Base-by-base conservation (phyloP, 2,329 filamentous ascomycete genomes). In the Paecilomyces dactylethromorphus region DNA sequence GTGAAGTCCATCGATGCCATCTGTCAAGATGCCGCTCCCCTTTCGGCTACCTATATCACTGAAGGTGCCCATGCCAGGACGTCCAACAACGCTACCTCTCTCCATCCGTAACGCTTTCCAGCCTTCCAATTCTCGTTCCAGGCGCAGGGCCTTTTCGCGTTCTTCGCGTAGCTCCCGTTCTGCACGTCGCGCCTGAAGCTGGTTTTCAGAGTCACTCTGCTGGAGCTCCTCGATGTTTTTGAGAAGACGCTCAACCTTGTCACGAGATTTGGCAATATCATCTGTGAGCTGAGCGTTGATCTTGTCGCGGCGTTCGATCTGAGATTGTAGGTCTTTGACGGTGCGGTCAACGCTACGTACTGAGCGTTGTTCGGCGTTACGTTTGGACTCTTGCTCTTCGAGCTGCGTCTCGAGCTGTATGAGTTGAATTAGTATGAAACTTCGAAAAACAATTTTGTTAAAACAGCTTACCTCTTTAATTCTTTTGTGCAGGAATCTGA, bases 221-320 rank as follows among this genome's bases (percentile, higher is more conserved):
- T 99, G 93, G 33, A 99, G 85, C 71, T 97, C 93, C 71, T 97
- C 93, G 66, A 99, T 96, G 1, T 91, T 91, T 70, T 87, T 83
- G 55, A 99, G 87, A 4, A 97, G 86, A 71, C 92, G 91, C 64
- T 94, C 91, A 62, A 92, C 85, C 80, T 94, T 96, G 76, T 97
- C 93, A 62, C 93, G 90, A 69, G 91, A 87, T 63, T 93, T 90
- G 65, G 82, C 81, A 59, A 96, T 84, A 68, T 97, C 94, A 56
- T 97, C 93, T 57, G 87, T 83, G 18, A 96, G 81, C 69, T 94
- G 88, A 4, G 81, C 71, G 67, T 92, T 91, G 66, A 90, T 86
- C 78, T 96, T 97, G 64, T 97, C 93, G 66, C 92, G 91, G 66
- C 94, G 90, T 54, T 96, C 92, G 65, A 99, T 89, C 74, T 97